Evolutionary conservation across 805 yeast species (phyloP).

Genomic region (Cyberlindnera mycetangii): DNA sequence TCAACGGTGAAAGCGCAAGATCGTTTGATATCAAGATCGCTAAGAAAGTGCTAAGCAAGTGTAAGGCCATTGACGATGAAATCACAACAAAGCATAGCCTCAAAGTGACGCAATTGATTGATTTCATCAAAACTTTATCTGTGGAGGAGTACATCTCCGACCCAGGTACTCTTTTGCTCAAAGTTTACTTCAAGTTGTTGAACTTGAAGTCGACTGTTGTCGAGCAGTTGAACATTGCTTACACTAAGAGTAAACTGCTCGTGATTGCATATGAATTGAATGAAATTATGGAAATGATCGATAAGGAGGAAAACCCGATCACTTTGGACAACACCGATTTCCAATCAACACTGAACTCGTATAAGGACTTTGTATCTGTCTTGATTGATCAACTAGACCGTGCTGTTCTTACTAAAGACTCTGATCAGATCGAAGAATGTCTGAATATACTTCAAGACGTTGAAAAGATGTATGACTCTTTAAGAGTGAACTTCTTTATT

Average conservation of each 20-base stretch:
- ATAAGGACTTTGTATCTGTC: constrained; percentile 57
- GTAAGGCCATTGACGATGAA: constrained; percentile 43
- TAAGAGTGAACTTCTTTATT: constrained; percentile 37
- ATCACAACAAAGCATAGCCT: constrained; percentile 43
- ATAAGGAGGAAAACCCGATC: constrained; percentile 20
- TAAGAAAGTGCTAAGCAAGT: constrained; percentile 47
- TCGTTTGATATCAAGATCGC: constrained; percentile 53
- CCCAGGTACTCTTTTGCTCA: constrained; percentile 25
- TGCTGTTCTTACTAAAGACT: constrained; percentile 52
- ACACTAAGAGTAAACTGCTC: constrained; percentile 63
- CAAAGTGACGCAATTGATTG: constrained; percentile 43
- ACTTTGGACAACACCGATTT: constrained; percentile 31
- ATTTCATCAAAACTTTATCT: constrained; percentile 31
- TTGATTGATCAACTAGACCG: constrained; percentile 55
- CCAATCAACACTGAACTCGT: constrained; percentile 44
- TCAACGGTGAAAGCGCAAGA: constrained; percentile 25
- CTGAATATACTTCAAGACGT: constrained; percentile 64
- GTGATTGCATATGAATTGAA: constrained; percentile 63
- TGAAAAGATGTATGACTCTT: constrained; percentile 68
- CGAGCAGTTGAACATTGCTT: constrained; percentile 53
- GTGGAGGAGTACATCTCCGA: constrained; percentile 24
- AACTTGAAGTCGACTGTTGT: constrained; percentile 48
- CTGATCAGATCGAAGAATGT: constrained; percentile 61
- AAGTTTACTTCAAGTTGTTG: constrained; percentile 35
- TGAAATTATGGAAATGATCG: constrained; percentile 31